Percentiles rank a stretch among this genome's conserved stretches.
phyloP scores from a whole-genome alignment of 768 basidiomycete species.

The Tricholoma sp. region DNA sequence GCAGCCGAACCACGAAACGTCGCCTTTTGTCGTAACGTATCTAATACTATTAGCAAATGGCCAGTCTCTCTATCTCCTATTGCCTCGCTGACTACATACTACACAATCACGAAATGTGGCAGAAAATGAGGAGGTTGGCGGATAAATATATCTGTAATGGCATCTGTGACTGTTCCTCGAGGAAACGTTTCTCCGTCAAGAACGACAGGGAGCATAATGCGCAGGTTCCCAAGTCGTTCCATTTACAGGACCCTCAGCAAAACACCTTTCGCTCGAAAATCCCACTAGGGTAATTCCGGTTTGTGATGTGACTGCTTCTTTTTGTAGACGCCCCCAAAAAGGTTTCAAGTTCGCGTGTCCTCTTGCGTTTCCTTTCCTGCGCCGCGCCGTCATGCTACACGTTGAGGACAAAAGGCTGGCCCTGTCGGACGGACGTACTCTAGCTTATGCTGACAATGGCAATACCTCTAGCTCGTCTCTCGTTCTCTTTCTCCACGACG shows the following conservation, averaged over 20 bases:
- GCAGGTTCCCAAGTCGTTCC: not conserved
- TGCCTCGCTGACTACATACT: not conserved
- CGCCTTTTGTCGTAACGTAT: not conserved
- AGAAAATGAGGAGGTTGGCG: not conserved
- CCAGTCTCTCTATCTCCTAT: not conserved
- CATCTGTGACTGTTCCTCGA: conserved; percentile 11
- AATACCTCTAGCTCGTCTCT: conserved; percentile 43
- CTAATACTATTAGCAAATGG: not conserved
- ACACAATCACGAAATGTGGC: not conserved
- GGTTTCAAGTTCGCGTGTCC: not conserved
- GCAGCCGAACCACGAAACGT: not conserved
- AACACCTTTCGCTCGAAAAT: conserved; percentile 1
- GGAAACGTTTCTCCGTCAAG: not conserved
- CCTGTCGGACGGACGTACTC: conserved; percentile 38
- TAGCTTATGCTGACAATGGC: conserved; percentile 53
- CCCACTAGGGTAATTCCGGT: conserved; percentile 1
- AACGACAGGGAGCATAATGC: conserved; percentile 1
- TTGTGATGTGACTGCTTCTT: conserved; percentile 7
- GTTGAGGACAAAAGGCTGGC: conserved; percentile 32
- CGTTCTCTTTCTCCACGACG: conserved; percentile 53
- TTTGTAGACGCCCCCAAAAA: conserved; percentile 1
- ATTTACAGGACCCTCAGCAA: conserved; percentile 7
- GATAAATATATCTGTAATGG: conserved; percentile 24
- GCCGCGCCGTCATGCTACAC: conserved; percentile 19
- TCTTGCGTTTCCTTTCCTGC: not conserved